Base-by-base conservation (phyloP, 2,329 filamentous ascomycete genomes). In the Lachnellula subtilissima region DNA sequence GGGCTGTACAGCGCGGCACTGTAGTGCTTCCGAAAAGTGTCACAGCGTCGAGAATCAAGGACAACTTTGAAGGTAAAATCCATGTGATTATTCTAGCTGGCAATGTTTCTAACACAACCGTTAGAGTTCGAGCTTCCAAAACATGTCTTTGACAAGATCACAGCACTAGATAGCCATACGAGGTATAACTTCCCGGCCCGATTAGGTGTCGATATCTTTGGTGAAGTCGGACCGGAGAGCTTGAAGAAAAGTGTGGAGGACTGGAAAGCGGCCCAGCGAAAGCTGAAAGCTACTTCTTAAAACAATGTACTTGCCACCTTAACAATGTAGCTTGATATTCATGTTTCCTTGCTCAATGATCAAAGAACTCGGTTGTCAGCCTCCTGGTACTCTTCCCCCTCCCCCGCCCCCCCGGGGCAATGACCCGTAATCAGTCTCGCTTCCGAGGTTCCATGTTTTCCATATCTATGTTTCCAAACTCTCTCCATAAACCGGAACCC, bases 11-110 rank as follows among this genome's bases (percentile, higher is more conserved):
- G 64, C 72, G 80, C 25, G 79, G 80, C 1, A 79, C 76, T 1
- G 73, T 78, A 7, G 79, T 80, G 7, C 67, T 83, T 40, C 78
- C 79, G 15, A 83, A 83, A 69, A 78, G 75, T 48, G 78, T 81
- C 3, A 83, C 78, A 0, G 73, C 77, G 1, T 72, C 72, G 12
- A 72, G 80, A 36, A 81, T 83, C 52, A 71, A 73, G 52, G 71
- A 72, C 45, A 82, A 81, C 52, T 72, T 62, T 17, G 45, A 64
- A 62, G 71, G 72, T 71, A 68, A 45, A 19, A 46, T 11, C 5
- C 17, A 23, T 37, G 35, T 5, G 8, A 28, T 50, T 35, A 55
- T 42, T 22, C 11, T 4, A 32, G 28, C 28, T 32, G 28, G 28
- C 28, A 12, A 2, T 32, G 9, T 32, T 32, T 4, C 22, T 32